Conservation (phyloP, 345 rosid genomes). For the Cardiospermum halicacabum region DNA sequence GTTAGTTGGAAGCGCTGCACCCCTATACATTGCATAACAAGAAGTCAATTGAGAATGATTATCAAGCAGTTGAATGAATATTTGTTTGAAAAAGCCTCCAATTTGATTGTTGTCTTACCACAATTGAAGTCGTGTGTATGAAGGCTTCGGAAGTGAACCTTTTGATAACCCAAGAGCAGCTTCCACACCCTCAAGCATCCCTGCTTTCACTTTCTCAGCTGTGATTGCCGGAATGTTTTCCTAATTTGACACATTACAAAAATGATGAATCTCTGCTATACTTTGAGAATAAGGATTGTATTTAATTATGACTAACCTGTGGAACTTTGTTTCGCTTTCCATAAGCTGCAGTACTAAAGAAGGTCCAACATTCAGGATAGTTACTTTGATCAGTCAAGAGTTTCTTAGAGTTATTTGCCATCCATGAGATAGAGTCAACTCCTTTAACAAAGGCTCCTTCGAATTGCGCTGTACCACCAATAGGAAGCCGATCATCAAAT, state of each 20-base stretch:
- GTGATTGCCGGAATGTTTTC: slow-evolving; percentile 80
- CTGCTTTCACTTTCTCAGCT: slow-evolving; percentile 61
- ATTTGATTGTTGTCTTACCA: slow-evolving; percentile 40
- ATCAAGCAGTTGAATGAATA: neutral
- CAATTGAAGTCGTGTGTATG: slow-evolving; percentile 58
- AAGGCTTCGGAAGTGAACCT: slow-evolving; percentile 59
- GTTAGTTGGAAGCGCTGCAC: slow-evolving; percentile 89
- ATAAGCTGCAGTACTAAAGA: slow-evolving; percentile 75
- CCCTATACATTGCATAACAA: slow-evolving; percentile 40
- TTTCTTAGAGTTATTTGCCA: slow-evolving; percentile 82
- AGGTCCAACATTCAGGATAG: slow-evolving; percentile 71
- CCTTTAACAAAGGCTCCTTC: slow-evolving; percentile 95
- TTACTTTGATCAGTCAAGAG: slow-evolving; percentile 32
- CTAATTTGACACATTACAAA: slow-evolving; percentile 22
- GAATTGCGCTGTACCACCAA: slow-evolving; percentile 30
- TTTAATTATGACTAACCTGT: slow-evolving; percentile 42
- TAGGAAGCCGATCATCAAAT: slow-evolving; percentile 77
- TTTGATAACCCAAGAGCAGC: slow-evolving; percentile 59
- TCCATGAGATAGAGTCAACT: slow-evolving; percentile 80
- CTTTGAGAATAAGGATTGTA: neutral
- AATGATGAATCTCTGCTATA: neutral
- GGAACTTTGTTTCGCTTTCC: slow-evolving; percentile 90
- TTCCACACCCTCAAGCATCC: slow-evolving; percentile 78
- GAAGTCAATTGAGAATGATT: neutral
- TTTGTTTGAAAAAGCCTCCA: neutral